Base-by-base conservation (phyloP, 2,329 filamentous ascomycete species). In the Penicillium crustosum region DNA sequence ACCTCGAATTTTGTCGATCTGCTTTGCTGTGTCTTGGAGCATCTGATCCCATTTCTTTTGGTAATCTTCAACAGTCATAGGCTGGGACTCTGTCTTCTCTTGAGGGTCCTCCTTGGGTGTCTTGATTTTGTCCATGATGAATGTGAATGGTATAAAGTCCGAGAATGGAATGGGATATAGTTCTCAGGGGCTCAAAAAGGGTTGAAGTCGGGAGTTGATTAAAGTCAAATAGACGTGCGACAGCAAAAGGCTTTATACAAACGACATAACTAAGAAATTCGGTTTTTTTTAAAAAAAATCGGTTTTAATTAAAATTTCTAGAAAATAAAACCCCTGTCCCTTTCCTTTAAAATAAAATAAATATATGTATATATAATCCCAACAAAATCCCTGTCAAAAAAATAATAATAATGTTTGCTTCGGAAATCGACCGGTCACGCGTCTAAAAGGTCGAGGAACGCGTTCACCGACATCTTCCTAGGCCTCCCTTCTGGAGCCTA, bases 361-460 rank as follows among this genome's bases (percentile, higher is more conserved):
- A 47, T 45, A 25, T 4, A 25, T 25, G 6, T 15, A 15, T 25
- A 48, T 36, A 49, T 31, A 7, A 13, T 29, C 38, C 13, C 31
- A 17, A 9, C 17, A 47, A 57, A 45, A 33, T 39, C 33, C 25
- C 27, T 52, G 58, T 41, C 43, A 49, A 60, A 60, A 63, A 60
- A 27, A 12, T 12, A 29, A 29, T 29, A 5, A 5, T 31, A 12
- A 62, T 65, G 62, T 62, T 66, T 65, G 63, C 60, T 56, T 53
- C 33, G 52, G 35, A 57, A 57, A 63, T 33, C 49, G 59, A 57
- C 60, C 55, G 60, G 55, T 61, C 63, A 63, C 57, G 60, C 54
- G 54, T 57, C 33, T 53, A 50, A 27, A 27, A 53, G 50, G 27
- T 41, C 52, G 33, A 49, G 52, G 35, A 53, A 38, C 41, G 31